Conservation (phyloP, 2,329 filamentous ascomycete genomes). For the Cladophialophora chaetospira region DNA sequence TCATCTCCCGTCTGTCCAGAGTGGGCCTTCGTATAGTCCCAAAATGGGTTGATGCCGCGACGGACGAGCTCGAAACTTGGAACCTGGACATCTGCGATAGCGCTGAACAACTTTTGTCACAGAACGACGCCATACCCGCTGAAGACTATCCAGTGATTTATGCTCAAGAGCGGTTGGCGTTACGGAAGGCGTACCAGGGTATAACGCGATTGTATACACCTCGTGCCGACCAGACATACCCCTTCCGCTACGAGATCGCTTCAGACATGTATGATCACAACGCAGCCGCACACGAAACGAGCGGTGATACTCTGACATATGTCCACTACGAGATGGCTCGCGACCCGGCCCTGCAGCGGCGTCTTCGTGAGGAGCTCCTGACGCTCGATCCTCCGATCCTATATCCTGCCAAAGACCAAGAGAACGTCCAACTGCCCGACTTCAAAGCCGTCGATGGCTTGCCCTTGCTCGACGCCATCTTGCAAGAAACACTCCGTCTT, state of each 20-base stretch:
- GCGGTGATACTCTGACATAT: conserved; percentile 41
- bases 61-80: conserved; percentile 68
- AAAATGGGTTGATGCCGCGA: conserved; percentile 66
- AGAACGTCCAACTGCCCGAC: conserved; percentile 11
- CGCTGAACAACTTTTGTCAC: conserved; percentile 49
- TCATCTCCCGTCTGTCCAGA: conserved; percentile 46
- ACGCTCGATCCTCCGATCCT: conserved; percentile 30
- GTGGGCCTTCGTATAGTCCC: conserved; percentile 65
- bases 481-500: conserved; percentile 62
- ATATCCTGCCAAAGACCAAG: neutral
- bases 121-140: conserved; percentile 39
- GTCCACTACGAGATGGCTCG: conserved; percentile 43
- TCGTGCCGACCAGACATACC: neutral
- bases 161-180: conserved; percentile 31
- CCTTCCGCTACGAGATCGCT: conserved; percentile 5
- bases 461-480: conserved; percentile 58
- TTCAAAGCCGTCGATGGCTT: conserved; percentile 49
- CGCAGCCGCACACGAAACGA: conserved; percentile 42
- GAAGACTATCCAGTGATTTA: conserved; percentile 45
- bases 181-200: neutral
- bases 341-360: conserved; percentile 34
- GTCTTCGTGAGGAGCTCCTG: conserved; percentile 37
- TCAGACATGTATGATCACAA: conserved; percentile 12
- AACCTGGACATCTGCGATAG: conserved; percentile 58
- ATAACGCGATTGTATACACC: neutral